Evolutionary conservation across 768 basidiomycete species (phyloP).

Genomic region (Lactarius akahatsu): DNA sequence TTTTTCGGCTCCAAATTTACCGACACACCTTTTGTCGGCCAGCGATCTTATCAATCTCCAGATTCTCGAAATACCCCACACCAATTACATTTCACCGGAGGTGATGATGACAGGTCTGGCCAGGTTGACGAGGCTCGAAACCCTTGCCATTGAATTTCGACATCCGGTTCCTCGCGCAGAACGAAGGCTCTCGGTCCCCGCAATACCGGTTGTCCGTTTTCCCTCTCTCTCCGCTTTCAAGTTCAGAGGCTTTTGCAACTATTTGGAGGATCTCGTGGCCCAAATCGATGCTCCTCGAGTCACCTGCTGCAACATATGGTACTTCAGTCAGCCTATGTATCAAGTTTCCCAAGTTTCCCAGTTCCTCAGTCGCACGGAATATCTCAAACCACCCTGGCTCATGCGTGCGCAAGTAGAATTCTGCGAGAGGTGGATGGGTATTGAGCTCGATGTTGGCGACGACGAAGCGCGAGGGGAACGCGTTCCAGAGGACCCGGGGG

Average conservation of each 20-base stretch:
- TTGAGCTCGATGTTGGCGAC: no score
- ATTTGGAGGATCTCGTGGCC: not conserved
- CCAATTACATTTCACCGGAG: not conserved
- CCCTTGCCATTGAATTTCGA: not conserved
- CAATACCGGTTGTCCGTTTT: not conserved
- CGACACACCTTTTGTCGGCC: not conserved
- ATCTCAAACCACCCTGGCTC: not conserved
- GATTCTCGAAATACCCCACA: not conserved
- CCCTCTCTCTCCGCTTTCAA: not conserved
- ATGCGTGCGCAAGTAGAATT: not conserved
- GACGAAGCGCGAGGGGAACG: no score
- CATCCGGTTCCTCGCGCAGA: not conserved
- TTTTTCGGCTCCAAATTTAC: not conserved
- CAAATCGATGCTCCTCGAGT: not conserved
- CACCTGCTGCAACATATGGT: not conserved
- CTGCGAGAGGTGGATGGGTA: no score
- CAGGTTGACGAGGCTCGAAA: not conserved
- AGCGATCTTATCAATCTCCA: not conserved
- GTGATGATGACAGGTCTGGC: not conserved
- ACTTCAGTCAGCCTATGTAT: not conserved
- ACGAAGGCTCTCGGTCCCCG: not conserved
- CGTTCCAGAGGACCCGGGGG: no score
- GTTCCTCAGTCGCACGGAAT: not conserved
- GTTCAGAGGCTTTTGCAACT: not conserved
- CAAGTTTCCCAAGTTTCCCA: not conserved